Evolutionary conservation across 2,329 filamentous ascomycete genomes (phyloP), one percentile per base, ranked within the genome.

Genomic region (Immersiporthe knoxdaviesiana): DNA sequence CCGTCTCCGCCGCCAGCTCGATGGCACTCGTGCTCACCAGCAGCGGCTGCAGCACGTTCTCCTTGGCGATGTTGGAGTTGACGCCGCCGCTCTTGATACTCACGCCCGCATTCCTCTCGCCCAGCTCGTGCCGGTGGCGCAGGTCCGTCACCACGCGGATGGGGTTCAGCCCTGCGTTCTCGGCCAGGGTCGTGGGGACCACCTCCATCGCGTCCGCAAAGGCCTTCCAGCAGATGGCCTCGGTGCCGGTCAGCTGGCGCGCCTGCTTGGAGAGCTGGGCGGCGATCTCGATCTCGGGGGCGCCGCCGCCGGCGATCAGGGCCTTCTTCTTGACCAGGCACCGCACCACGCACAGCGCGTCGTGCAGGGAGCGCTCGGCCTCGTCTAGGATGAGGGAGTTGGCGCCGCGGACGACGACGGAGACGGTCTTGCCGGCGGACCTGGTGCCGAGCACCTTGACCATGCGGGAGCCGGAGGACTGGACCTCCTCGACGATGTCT

Each of bases 251-350:
- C 71, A 97, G 85, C 75, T 91, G 90, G 74, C 94, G 92, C 11
- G 95, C 89, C 77, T 92, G 91, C 81, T 92, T 91, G 68, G 91
- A 89, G 44, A 99, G 88, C 77, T 93, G 88, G 67, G 96, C 92
- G 30, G 96, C 93, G 75, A 99, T 95, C 82, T 98, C 94, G 76
- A 98, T 97, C 82, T 99, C 96, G 35, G 96, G 93, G 1, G 96
- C 96, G 78, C 96, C 96, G 77, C 96, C 96, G 80, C 96, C 96
- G 18, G 97, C 95, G 76, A 99, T 97, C 68, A 99, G 88, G n/a
- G 96, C 96, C 84, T 97, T 97, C 89, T 98, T 99, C 90, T 99
- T 99, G 75, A 99, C 96, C 71, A 99, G 84, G 79, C 96, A 99
- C 75, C 96, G 92, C 75, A 99, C 94, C 64, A 98, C 96, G 79